phyloP scores from a whole-genome alignment of 2,329 filamentous ascomycete species.

The Aspergillus fructus region DNA sequence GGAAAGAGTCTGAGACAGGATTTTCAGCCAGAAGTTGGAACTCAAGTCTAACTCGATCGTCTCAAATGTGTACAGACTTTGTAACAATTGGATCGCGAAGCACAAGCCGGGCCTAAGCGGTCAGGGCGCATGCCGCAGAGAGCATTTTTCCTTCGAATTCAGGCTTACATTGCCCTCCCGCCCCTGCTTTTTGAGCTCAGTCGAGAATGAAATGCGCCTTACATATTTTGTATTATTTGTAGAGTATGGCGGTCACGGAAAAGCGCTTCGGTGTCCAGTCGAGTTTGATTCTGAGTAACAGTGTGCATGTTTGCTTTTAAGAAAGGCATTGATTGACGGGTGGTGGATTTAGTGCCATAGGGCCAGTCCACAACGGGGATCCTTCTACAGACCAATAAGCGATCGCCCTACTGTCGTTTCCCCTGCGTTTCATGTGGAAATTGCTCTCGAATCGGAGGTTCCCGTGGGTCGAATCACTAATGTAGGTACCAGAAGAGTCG shows the following conservation, averaged over 20 bases:
- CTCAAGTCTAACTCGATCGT: neutral
- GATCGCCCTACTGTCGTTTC: neutral
- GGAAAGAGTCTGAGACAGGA: neutral
- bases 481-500: slow-evolving; percentile 1
- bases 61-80: neutral
- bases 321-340: slow-evolving; percentile 4
- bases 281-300: neutral
- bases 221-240: neutral
- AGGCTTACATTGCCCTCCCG: neutral
- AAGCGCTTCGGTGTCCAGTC: neutral
- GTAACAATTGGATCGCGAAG: neutral
- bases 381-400: slow-evolving; percentile 6
- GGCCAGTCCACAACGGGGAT: slow-evolving; percentile 2
- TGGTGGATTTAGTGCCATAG: neutral
- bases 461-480: neutral
- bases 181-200: neutral
- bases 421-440: slow-evolving; percentile 10
- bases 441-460: slow-evolving; percentile 6
- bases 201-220: neutral
- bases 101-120: neutral
- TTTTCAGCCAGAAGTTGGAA: neutral
- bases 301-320: neutral
- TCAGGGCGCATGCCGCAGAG: neutral
- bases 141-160: neutral
- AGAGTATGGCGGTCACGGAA: neutral